phyloP scores from a whole-genome alignment of 345 rosid species.

The Murraya paniculata region DNA sequence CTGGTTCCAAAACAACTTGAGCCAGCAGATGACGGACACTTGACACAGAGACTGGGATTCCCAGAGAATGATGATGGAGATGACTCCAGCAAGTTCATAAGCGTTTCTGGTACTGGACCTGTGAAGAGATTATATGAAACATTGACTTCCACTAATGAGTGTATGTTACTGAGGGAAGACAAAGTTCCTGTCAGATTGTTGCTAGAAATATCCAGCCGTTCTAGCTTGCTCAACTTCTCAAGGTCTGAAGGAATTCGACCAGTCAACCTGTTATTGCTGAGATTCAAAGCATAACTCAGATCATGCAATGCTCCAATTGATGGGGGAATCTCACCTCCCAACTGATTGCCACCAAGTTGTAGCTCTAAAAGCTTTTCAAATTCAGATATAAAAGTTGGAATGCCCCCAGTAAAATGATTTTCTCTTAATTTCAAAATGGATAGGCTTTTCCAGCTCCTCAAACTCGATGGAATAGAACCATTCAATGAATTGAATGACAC shows the following conservation, averaged over 20 bases:
- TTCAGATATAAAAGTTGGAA: slow-evolving; percentile 56
- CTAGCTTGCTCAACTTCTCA: slow-evolving; percentile 38
- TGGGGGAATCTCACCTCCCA: slow-evolving; percentile 69
- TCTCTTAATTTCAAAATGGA: slow-evolving; percentile 49
- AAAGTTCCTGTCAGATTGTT: slow-evolving; percentile 67
- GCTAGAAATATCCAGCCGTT: slow-evolving; percentile 54
- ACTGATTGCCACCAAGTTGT: slow-evolving; percentile 55
- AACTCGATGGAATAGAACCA: slow-evolving; percentile 49
- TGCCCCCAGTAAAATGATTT: slow-evolving; percentile 62
- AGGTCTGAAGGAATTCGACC: slow-evolving; percentile 58
- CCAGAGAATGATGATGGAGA: slow-evolving; percentile 52
- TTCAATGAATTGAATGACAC: slow-evolving; percentile 60
- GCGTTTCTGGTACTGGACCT: slow-evolving; percentile 57
- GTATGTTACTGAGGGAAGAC: slow-evolving; percentile 35
- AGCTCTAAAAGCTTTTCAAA: slow-evolving; percentile 46
- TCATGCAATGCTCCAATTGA: slow-evolving; percentile 44
- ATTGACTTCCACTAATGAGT: slow-evolving; percentile 42
- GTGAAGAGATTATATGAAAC: slow-evolving; percentile 62
- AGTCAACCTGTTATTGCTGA: slow-evolving; percentile 53
- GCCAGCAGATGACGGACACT: slow-evolving; percentile 34
- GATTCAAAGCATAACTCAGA: slow-evolving; percentile 54
- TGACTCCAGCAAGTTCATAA: slow-evolving; percentile 32
- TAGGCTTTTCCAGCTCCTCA: slow-evolving; percentile 49
- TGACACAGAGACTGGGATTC: slow-evolving; percentile 58
- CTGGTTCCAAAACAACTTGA: slow-evolving; percentile 23